phyloP scores from a whole-genome alignment of 345 rosid species.

The Populus deltoides region DNA sequence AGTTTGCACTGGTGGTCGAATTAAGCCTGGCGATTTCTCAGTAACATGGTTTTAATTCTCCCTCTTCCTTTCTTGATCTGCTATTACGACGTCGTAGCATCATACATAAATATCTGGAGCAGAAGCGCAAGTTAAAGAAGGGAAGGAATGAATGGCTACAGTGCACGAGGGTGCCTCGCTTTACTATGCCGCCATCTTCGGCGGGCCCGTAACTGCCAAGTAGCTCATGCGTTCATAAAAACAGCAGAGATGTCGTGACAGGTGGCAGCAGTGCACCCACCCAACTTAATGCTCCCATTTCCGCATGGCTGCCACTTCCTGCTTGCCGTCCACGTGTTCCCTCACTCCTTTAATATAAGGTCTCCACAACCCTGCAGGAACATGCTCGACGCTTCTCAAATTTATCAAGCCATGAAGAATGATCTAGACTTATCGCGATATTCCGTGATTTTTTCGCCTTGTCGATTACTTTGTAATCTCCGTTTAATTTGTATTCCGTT shows the following conservation, averaged over 20 bases:
- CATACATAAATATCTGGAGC: not conserved
- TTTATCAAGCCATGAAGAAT: not conserved
- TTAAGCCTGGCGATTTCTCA: too few species aligned
- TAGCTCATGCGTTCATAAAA: slow-evolving; percentile 12
- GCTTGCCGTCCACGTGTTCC: slow-evolving; percentile 18
- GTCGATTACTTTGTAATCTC: not conserved
- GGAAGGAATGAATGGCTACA: not conserved
- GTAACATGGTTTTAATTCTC: not conserved
- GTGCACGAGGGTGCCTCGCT: not conserved
- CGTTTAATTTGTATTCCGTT: too few species aligned
- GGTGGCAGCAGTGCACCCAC: slow-evolving; percentile 19
- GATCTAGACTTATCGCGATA: not conserved
- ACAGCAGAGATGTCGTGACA: slow-evolving; percentile 11
- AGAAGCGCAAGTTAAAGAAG: slow-evolving; percentile 12
- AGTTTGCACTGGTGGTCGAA: too few species aligned
- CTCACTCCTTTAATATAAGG: not conserved
- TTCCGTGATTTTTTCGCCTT: not conserved
- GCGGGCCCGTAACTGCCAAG: slow-evolving; percentile 24
- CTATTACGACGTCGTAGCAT: not conserved
- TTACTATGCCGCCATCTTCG: not conserved
- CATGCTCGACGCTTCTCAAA: slow-evolving; percentile 2
- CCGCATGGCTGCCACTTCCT: slow-evolving; percentile 28
- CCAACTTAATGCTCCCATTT: slow-evolving; percentile 5
- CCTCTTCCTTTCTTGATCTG: not conserved
- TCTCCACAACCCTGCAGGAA: not conserved